Conservation (phyloP, 257 asterid genomes). For the Agastache rugosa region DNA sequence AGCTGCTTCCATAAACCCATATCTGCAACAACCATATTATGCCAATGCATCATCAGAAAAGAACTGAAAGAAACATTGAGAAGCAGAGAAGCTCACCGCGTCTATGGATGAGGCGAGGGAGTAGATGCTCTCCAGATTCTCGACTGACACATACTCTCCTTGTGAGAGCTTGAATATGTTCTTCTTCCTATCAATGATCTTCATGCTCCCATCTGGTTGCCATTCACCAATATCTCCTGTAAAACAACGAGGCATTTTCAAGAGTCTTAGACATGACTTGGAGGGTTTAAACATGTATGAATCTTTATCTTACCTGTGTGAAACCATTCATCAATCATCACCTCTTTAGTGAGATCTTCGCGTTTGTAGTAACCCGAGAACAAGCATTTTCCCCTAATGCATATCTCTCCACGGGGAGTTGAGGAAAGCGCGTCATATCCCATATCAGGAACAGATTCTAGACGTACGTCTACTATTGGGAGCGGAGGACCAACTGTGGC, state of each 20-base stretch:
- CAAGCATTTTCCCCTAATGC: conserved; percentile 77
- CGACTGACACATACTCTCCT: conserved; percentile 86
- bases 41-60: background rate
- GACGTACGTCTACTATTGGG: conserved; percentile 70
- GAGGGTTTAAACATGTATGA: background rate
- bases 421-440: conserved; percentile 73
- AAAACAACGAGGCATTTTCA: background rate
- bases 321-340: conserved; percentile 76
- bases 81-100: conserved; percentile 45
- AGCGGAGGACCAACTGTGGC: conserved; percentile 89
- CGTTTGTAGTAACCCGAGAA: conserved; percentile 83
- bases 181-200: conserved; percentile 83
- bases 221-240: conserved; percentile 91
- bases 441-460: conserved; percentile 87
- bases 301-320: conserved; percentile 66
- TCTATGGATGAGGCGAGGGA: conserved; percentile 59
- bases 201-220: conserved; percentile 83
- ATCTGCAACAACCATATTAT: conserved; percentile 51
- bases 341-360: conserved; percentile 77
- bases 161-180: conserved; percentile 91
- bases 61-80: background rate
- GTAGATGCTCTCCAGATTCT: conserved; percentile 73
- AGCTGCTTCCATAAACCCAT: conserved; percentile 86
- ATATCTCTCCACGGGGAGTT: conserved; percentile 81
- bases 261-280: background rate